Conservation (phyloP, 768 basidiomycete genomes). For the Filobasidium floriforme region DNA sequence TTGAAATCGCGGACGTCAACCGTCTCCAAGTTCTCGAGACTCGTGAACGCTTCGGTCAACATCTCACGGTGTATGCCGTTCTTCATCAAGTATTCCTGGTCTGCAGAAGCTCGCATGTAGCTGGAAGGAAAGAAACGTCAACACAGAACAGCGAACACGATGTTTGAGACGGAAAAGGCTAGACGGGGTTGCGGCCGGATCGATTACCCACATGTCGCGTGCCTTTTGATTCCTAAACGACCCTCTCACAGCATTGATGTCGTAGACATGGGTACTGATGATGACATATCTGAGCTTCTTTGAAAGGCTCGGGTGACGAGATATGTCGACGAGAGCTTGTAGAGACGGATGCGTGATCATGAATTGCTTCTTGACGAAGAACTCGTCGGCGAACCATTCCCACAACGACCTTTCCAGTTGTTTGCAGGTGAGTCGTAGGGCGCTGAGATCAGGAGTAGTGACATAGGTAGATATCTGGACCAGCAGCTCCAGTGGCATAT, state of each 20-base stretch:
- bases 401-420: not conserved
- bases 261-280: not conserved
- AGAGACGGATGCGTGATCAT: not conserved
- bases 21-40: not conserved
- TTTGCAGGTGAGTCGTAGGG: not conserved
- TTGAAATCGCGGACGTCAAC: not conserved
- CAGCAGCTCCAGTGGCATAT: not conserved
- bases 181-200: too few relatives aligned
- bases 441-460: not conserved
- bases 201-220: not conserved
- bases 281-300: not conserved
- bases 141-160: too few relatives aligned
- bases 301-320: not conserved
- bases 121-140: not conserved
- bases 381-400: not conserved
- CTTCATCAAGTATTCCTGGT: not conserved
- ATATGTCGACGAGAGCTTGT: not conserved
- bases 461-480: not conserved
- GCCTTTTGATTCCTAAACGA: not conserved
- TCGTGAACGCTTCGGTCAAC: not conserved
- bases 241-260: not conserved
- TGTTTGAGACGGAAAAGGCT: too few relatives aligned
- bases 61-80: not conserved
- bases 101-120: not conserved
- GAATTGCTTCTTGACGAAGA: slow-evolving; percentile 1